Evolutionary conservation across 495 filamentous ascomycete species (phyloP).

Genomic region (Penicillium taxi): DNA sequence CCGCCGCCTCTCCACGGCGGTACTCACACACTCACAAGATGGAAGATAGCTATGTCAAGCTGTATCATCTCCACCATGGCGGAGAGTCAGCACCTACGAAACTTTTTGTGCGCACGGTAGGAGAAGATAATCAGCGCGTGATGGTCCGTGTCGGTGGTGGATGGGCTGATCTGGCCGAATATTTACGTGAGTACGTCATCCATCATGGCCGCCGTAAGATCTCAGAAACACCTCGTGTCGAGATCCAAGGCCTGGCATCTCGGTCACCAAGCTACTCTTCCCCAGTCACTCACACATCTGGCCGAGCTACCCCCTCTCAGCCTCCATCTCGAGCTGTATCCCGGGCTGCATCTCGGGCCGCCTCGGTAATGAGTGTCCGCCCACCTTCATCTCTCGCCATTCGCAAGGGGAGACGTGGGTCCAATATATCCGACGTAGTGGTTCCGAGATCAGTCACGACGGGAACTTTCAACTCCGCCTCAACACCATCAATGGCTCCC

Average conservation of each 20-base stretch:
- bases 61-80: conserved; percentile 85
- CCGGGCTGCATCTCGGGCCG: no score
- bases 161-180: conserved; percentile 92
- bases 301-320: conserved; percentile 29
- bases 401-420: conserved; percentile 32
- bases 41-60: conserved; percentile 60
- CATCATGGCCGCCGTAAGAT: conserved; percentile 63
- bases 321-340: no score
- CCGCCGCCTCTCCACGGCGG: conserved; percentile 46
- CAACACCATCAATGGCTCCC: conserved; percentile 20
- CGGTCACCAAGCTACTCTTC: conserved; percentile 30
- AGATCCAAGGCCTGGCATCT: conserved; percentile 34
- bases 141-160: conserved; percentile 97
- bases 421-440: conserved; percentile 30
- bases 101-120: conserved; percentile 84
- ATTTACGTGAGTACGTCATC: conserved; percentile 82
- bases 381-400: conserved; percentile 35
- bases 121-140: conserved; percentile 81
- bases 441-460: conserved; percentile 24
- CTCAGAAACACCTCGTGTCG: conserved; percentile 35
- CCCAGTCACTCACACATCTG: conserved; percentile 15
- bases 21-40: conserved; percentile 26
- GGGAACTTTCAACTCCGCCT: conserved; percentile 22
- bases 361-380: conserved; percentile 30
- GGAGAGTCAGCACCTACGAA: conserved; percentile 82